A percentile compares a stretch with the other conserved stretches of the same genome.
Conservation (phyloP, 169 alveolate genomes). For the Plasmodium falciparum region DNA sequence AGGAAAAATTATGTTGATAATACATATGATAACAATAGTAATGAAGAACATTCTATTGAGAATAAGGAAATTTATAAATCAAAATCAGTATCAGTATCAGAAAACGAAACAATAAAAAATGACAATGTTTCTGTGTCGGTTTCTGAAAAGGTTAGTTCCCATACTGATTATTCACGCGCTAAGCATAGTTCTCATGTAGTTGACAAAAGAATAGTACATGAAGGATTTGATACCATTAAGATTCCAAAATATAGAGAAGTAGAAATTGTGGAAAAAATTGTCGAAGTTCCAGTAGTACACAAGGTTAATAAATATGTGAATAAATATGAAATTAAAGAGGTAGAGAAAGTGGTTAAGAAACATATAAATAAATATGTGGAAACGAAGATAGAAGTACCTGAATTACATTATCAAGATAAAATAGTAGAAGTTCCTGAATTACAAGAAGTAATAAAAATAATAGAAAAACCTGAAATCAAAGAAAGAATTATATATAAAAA, state of each 20-base stretch:
- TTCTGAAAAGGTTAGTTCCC: constrained; percentile 51
- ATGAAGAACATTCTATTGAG: neutral
- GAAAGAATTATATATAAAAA: constrained; percentile 84
- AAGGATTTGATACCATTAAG: constrained; percentile 85
- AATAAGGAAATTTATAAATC: constrained; percentile 3
- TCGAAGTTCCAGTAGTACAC: constrained; percentile 87
- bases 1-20: neutral
- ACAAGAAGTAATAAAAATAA: constrained; percentile 84
- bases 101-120: constrained; percentile 21
- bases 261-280: constrained; percentile 84
- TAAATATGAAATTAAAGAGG: constrained; percentile 84
- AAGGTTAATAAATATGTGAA: constrained; percentile 84
- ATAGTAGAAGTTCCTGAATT: constrained; percentile 87
- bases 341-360: constrained; percentile 83
- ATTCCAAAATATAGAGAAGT: constrained; percentile 85
- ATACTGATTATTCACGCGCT: constrained; percentile 83
- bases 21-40: neutral
- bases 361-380: constrained; percentile 85
- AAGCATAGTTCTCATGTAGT: constrained; percentile 78
- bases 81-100: neutral
- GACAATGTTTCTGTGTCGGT: constrained; percentile 26
- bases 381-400: constrained; percentile 85
- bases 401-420: constrained; percentile 81
- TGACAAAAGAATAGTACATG: constrained; percentile 83
- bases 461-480: constrained; percentile 81